phyloP scores from a whole-genome alignment of 78 protist genomes.

The Bodo saltans region DNA sequence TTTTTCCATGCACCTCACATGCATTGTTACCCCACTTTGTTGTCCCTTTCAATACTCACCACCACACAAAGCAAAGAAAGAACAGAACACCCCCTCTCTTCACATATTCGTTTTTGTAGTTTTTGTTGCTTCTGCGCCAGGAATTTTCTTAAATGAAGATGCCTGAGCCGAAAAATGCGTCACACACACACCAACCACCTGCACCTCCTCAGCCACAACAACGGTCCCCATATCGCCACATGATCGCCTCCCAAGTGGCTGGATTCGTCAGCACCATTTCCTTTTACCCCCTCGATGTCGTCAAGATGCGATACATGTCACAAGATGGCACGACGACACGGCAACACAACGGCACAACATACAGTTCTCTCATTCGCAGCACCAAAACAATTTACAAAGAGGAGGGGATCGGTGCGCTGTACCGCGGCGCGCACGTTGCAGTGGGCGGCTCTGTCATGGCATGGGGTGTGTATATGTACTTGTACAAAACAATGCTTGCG shows the following conservation, averaged over 20 bases:
- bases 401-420: neutral
- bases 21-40: too few species aligned
- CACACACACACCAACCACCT: too few species aligned
- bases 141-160: too few species aligned
- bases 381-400: neutral
- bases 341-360: neutral
- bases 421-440: neutral
- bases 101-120: too few species aligned
- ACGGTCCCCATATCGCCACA: too few species aligned
- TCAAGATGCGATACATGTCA: constrained; percentile 24
- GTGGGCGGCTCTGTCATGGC: neutral
- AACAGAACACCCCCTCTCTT: too few species aligned
- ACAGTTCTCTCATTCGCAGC: neutral
- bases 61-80: too few species aligned
- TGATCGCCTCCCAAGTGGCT: neutral
- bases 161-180: too few species aligned
- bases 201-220: too few species aligned
- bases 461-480: constrained; percentile 9
- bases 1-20: too few species aligned
- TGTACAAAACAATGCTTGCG: neutral
- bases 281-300: constrained; percentile 22
- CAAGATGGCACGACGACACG: constrained; percentile 10
- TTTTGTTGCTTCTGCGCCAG: too few species aligned
- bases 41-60: too few species aligned
- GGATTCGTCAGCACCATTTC: neutral